phyloP scores from a whole-genome alignment of 495 filamentous ascomycete genomes.

The Corynascus novoguineensis region DNA sequence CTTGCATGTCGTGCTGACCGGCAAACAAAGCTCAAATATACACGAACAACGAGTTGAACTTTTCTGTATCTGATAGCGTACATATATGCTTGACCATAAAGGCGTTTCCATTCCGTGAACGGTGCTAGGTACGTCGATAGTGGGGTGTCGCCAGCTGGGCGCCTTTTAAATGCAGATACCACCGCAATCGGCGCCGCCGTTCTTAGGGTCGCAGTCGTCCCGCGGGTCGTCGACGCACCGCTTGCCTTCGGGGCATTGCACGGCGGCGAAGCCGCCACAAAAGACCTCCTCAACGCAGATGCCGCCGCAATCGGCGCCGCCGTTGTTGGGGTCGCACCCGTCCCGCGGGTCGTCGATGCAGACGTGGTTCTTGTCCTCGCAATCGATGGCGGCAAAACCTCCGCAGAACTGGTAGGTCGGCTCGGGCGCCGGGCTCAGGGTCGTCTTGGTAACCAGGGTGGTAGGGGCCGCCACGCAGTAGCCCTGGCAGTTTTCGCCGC shows the following conservation, averaged over 20 bases:
- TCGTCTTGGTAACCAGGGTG: conserved; percentile 9
- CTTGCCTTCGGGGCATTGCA: conserved; percentile 22
- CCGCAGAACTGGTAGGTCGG: conserved; percentile 24
- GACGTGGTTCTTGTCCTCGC: conserved; percentile 21
- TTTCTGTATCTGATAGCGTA: too few relatives aligned
- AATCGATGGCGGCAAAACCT: conserved; percentile 19
- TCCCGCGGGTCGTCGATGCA: conserved; percentile 25
- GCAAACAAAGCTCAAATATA: too few relatives aligned
- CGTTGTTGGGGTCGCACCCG: conserved; percentile 9
- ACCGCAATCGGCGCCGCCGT: conserved; percentile 29
- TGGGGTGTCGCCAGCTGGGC: too few relatives aligned
- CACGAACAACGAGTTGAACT: too few relatives aligned
- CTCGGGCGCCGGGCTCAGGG: not conserved
- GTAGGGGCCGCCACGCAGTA: conserved; percentile 12
- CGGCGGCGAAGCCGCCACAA: conserved; percentile 30
- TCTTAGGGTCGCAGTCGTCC: conserved; percentile 27
- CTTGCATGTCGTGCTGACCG: too few relatives aligned
- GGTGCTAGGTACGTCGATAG: too few relatives aligned
- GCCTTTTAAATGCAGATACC: conserved; percentile 25
- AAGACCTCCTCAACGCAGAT: conserved; percentile 29
- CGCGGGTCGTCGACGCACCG: conserved; percentile 29
- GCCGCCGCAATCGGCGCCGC: conserved; percentile 29
- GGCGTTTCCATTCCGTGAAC: too few relatives aligned
- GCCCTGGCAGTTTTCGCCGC: conserved; percentile 23
- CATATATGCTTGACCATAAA: too few relatives aligned